Conservation (phyloP, 1,284 basidiomycete species). For the Ganoderma lucidum region DNA sequence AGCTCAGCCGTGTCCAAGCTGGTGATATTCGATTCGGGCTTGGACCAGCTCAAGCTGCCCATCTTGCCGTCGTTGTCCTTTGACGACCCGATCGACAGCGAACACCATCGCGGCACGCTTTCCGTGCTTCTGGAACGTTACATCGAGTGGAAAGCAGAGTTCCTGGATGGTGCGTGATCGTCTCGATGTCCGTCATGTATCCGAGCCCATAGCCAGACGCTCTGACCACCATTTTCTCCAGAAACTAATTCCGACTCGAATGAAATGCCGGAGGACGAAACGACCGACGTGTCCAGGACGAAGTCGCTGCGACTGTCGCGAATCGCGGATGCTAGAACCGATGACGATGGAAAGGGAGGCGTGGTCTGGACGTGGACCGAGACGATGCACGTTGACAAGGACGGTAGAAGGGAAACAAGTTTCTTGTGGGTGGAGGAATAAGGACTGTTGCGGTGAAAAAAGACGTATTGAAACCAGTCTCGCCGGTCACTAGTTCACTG, state of each 20-base stretch:
- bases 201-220: background rate
- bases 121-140: slow-evolving; percentile 32
- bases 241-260: background rate
- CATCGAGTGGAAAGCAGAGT: slow-evolving; percentile 33
- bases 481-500: no score
- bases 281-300: background rate
- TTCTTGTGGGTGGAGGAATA: slow-evolving; percentile 11
- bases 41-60: slow-evolving; percentile 65
- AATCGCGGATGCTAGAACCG: background rate
- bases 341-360: background rate
- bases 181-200: background rate
- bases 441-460: background rate
- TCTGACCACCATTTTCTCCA: background rate
- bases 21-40: slow-evolving; percentile 68
- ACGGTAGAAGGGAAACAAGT: slow-evolving; percentile 4
- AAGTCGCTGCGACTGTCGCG: slow-evolving; percentile 12
- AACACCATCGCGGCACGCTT: slow-evolving; percentile 23
- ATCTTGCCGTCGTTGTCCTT: slow-evolving; percentile 49
- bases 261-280: background rate
- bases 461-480: no score
- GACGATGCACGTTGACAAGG: background rate
- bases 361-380: slow-evolving; percentile 18
- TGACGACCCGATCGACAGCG: slow-evolving; percentile 13
- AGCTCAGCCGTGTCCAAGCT: slow-evolving; percentile 48
- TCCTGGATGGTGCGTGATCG: slow-evolving; percentile 16